A percentile compares a stretch with the other conserved stretches of the same genome.
Conservation (phyloP, 2,329 filamentous ascomycete genomes). For the Colletotrichum liaoningense region DNA sequence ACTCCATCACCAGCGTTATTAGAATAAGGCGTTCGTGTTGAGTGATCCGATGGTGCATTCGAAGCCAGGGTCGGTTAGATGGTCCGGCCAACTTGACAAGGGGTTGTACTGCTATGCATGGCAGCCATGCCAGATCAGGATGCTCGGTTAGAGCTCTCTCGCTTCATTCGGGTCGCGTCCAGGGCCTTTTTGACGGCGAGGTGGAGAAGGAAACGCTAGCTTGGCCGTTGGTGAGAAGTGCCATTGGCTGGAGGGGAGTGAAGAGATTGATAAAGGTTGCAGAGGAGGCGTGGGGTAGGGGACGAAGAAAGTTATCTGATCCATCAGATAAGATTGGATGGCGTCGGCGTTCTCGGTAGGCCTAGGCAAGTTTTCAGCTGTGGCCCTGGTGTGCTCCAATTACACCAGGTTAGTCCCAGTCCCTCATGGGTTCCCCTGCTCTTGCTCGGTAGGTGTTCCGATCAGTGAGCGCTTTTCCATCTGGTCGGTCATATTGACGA, state of each 20-base stretch:
- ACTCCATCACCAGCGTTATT: neutral
- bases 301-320: constrained; percentile 23
- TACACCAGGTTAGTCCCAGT: neutral
- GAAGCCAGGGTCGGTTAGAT: constrained; percentile 8
- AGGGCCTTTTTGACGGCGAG: constrained; percentile 18
- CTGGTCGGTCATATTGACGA: neutral
- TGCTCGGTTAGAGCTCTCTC: constrained; percentile 20
- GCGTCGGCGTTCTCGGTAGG: neutral
- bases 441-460: constrained; percentile 13
- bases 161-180: neutral
- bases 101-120: neutral
- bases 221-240: neutral
- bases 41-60: constrained; percentile 11
- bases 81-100: constrained; percentile 4
- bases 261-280: constrained; percentile 25
- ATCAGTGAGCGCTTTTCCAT: neutral
- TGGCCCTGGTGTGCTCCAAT: neutral
- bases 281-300: neutral
- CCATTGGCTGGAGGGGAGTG: constrained; percentile 11
- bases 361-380: constrained; percentile 20
- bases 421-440: neutral
- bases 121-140: constrained; percentile 11
- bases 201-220: constrained; percentile 1
- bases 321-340: constrained; percentile 33
- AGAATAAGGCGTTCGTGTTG: constrained; percentile 20